Evolutionary conservation across 2,329 filamentous ascomycete species (phyloP).

Genomic region (Alternaria longipes): DNA sequence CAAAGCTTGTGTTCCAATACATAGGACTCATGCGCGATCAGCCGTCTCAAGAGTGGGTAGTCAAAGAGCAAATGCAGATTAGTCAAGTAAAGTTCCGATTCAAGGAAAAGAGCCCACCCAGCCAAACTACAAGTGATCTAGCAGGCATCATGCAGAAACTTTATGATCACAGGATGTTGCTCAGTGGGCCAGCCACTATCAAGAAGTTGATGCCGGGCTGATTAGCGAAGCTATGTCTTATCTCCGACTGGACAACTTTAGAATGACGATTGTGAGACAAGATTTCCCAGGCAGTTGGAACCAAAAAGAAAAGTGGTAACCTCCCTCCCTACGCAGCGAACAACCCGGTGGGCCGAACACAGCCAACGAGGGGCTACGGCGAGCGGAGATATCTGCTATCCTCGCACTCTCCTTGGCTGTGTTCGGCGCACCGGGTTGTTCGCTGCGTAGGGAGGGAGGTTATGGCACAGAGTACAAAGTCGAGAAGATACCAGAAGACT

Average conservation of each 20-base stretch:
- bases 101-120: slow-evolving; percentile 89
- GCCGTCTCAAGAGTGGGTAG: slow-evolving; percentile 89
- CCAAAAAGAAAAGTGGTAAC: slow-evolving; percentile 94
- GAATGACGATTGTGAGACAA: slow-evolving; percentile 82
- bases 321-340: too few species aligned
- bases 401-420: too few species aligned
- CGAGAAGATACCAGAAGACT: slow-evolving; percentile 79
- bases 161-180: slow-evolving; percentile 82
- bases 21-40: slow-evolving; percentile 83
- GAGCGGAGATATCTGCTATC: too few species aligned
- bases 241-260: slow-evolving; percentile 87
- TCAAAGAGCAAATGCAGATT: slow-evolving; percentile 88
- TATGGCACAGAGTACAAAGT: slow-evolving; percentile 92
- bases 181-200: slow-evolving; percentile 80
- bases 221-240: slow-evolving; percentile 78
- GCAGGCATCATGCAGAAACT: slow-evolving; percentile 92
- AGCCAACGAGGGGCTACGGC: too few species aligned
- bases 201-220: slow-evolving; percentile 80
- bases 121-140: slow-evolving; percentile 84
- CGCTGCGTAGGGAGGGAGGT: too few species aligned
- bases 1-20: slow-evolving; percentile 89
- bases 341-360: too few species aligned
- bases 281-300: slow-evolving; percentile 86
- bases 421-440: too few species aligned
- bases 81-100: slow-evolving; percentile 95